Conservation (phyloP, 345 rosid genomes). For the Euphorbia lathyris region DNA sequence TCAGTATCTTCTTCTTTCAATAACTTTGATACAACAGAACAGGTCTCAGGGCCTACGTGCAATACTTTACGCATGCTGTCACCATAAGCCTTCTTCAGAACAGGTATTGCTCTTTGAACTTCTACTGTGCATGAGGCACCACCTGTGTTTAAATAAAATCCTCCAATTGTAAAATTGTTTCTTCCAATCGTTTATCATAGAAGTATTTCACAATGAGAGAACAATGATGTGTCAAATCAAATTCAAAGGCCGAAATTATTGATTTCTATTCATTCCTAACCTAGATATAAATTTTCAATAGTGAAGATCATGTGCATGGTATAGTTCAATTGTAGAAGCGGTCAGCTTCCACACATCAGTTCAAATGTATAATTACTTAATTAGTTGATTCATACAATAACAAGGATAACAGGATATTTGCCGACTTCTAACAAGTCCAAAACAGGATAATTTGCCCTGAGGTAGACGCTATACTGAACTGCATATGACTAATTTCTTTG, state of each 20-base stretch:
- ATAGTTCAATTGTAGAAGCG: not conserved
- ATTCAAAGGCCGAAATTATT: not conserved
- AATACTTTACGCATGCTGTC: conserved; percentile 88
- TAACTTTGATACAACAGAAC: conserved; percentile 77
- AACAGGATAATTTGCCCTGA: too few relatives aligned
- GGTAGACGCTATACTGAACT: not conserved
- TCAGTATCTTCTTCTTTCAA: conserved; percentile 87
- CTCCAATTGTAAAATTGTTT: conserved; percentile 12
- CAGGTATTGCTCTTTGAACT: conserved; percentile 76
- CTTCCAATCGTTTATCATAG: not conserved
- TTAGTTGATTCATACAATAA: not conserved
- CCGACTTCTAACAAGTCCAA: too few relatives aligned
- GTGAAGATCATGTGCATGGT: not conserved
- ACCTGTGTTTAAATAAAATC: conserved; percentile 36
- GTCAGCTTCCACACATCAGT: not conserved
- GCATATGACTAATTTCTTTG: not conserved
- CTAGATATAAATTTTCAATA: not conserved
- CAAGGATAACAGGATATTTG: not conserved
- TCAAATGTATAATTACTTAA: not conserved
- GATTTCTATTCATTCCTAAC: not conserved
- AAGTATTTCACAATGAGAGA: not conserved
- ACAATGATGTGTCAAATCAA: too few relatives aligned
- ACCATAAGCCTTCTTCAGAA: conserved; percentile 79
- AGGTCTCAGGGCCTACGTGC: conserved; percentile 94
- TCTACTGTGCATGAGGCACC: conserved; percentile 77